Evolutionary conservation across 768 basidiomycete genomes (phyloP).

Genomic region (Lactifluus volemus): DNA sequence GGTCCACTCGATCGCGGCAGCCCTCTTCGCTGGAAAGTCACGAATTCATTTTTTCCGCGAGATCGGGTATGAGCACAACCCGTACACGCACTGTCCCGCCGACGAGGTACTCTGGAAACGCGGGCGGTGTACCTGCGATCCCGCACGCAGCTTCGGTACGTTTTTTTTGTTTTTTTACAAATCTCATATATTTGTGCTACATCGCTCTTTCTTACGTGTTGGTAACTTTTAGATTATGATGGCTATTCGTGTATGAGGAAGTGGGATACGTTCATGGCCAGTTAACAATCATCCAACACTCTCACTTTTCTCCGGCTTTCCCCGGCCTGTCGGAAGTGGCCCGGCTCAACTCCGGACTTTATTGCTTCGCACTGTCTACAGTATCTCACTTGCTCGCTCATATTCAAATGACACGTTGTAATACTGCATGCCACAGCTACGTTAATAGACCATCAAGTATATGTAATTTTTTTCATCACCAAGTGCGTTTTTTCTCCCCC

Average conservation of each 20-base stretch:
- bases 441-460: no score
- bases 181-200: background rate
- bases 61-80: conserved; percentile 77
- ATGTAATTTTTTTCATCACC: no score
- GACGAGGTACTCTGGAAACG: conserved; percentile 30
- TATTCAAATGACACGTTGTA: no score
- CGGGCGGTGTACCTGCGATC: conserved; percentile 43
- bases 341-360: no score
- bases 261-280: conserved; percentile 32
- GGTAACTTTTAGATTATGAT: conserved; percentile 37
- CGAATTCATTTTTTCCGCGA: conserved; percentile 79
- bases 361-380: no score
- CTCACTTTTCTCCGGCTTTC: no score
- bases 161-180: background rate
- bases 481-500: no score
- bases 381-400: no score
- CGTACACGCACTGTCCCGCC: conserved; percentile 51
- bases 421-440: no score
- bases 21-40: conserved; percentile 63
- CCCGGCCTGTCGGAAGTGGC: no score
- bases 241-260: conserved; percentile 48
- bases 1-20: conserved; percentile 76
- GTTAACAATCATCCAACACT: background rate
- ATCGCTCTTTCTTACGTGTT: background rate
- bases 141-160: conserved; percentile 48